Base-by-base conservation (phyloP, 1,284 basidiomycete species). In the Ustilago vetiveriae region DNA sequence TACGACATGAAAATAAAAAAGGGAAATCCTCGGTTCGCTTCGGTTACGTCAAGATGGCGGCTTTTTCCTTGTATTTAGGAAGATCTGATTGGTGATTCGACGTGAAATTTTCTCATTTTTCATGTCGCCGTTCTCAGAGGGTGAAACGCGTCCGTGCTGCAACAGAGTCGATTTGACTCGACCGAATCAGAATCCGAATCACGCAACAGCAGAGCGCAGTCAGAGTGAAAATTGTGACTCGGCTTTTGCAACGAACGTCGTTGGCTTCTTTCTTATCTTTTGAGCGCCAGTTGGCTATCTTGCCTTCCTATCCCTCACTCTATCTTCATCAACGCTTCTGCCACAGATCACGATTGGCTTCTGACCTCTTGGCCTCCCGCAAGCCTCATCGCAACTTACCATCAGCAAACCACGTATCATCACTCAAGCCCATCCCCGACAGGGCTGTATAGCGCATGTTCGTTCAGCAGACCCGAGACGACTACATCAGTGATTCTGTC, bases 401-500 rank as follows among this genome's bases (percentile, higher is more conserved):
- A 35, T n/a, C 16, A 35, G 11, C 33, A 6, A 21, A 26, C n/a
- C 33, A 22, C 44, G 13, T 24, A 17, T 10, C 5, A 10, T 19
- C 33, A 24, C 35, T 13, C 36, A n/a, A n/a, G 53, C 42, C 51
- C 38, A 30, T 29, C 30, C 37, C 36, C 59, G 27, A 54, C 44
- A 46, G 65, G 66, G 66, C 66, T 59, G 51, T 54, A 58, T 63
- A 65, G 68, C 63, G 68, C 57, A 71, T 76, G 72, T 76, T 74
- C 60, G 49, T 63, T 63, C 59, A 76, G 66, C 69, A 68, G 57
- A 80, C 78, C 46, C 48, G 76, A 35, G 76, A 80, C 76, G 78
- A 80, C 69, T 80, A 80, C 65, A 78, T 80, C 57, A 70, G 64
- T 62, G 74, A 73, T 54, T 73, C 64, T 33, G 68, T 72, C 41